phyloP scores from a whole-genome alignment of 345 rosid species.

The Acer saccharum region DNA sequence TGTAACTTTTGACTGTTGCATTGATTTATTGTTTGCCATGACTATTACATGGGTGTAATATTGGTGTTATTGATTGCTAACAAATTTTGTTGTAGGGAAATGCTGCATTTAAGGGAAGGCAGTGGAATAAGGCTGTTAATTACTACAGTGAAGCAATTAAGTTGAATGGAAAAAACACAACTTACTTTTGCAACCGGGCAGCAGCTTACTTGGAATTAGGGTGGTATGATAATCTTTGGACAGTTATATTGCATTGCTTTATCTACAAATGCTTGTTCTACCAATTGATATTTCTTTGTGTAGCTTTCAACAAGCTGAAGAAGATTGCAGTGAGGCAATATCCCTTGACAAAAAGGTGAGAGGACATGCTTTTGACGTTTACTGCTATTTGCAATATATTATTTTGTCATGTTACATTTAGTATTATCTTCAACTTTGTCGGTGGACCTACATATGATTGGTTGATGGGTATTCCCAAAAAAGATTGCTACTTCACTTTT shows the following conservation, averaged over 20 bases:
- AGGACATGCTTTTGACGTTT: neutral
- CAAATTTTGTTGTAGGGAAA: slow-evolving; percentile 65
- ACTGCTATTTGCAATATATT: neutral
- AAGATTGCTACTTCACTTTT: neutral
- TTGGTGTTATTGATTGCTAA: slow-evolving; percentile 14
- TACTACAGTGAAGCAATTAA: slow-evolving; percentile 89
- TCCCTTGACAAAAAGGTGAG: slow-evolving; percentile 83
- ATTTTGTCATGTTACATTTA: neutral
- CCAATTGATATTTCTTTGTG: slow-evolving; percentile 18
- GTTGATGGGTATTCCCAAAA: neutral
- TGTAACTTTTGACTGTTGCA: neutral
- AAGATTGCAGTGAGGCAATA: slow-evolving; percentile 77
- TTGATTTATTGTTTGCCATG: neutral
- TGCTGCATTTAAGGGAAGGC: slow-evolving; percentile 77
- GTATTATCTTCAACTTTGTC: neutral
- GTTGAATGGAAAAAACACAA: slow-evolving; percentile 66
- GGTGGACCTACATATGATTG: neutral
- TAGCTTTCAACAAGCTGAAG: slow-evolving; percentile 93
- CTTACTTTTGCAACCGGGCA: slow-evolving; percentile 80
- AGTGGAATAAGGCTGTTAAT: slow-evolving; percentile 85
- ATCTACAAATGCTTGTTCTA: neutral
- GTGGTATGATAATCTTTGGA: slow-evolving; percentile 45
- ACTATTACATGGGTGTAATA: neutral
- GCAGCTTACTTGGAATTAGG: slow-evolving; percentile 84
- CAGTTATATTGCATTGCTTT: slow-evolving; percentile 14